A percentile compares a stretch with the other conserved stretches of the same genome.
Conservation (phyloP, 176 grass and related monocot species). For the Musa itinerans region DNA sequence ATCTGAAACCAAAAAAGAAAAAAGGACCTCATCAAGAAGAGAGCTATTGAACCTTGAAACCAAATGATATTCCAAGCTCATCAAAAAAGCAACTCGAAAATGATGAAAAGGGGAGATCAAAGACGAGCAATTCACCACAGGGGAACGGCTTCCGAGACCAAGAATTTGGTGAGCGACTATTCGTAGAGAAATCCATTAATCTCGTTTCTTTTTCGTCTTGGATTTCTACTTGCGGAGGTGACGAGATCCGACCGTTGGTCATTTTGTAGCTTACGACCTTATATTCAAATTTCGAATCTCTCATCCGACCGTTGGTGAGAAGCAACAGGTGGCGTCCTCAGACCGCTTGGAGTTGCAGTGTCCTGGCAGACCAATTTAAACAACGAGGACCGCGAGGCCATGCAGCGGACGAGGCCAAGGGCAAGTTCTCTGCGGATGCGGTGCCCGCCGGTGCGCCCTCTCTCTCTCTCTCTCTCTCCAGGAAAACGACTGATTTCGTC, state of each 20-base stretch:
- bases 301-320: neutral
- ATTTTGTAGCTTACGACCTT: neutral
- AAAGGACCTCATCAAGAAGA: neutral
- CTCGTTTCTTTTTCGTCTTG: neutral
- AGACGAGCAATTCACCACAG: neutral
- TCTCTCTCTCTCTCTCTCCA: too few relatives aligned
- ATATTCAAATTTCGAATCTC: neutral
- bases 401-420: too few relatives aligned
- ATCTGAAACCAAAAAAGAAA: neutral
- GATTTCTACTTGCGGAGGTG: neutral
- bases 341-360: neutral
- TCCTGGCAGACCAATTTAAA: neutral
- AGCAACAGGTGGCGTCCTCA: too few relatives aligned
- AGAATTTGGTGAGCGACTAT: neutral
- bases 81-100: neutral
- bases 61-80: neutral
- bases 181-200: neutral
- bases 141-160: too few relatives aligned
- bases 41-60: neutral
- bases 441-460: too few relatives aligned
- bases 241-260: neutral
- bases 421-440: too few relatives aligned
- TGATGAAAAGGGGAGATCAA: neutral
- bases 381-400: too few relatives aligned
- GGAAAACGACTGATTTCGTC: too few relatives aligned